These are phyloP conservation scores for Musa troglodytarum DNA, from an alignment of 176 grass and related monocot genomes.

Conservation along the genomic window DNA sequence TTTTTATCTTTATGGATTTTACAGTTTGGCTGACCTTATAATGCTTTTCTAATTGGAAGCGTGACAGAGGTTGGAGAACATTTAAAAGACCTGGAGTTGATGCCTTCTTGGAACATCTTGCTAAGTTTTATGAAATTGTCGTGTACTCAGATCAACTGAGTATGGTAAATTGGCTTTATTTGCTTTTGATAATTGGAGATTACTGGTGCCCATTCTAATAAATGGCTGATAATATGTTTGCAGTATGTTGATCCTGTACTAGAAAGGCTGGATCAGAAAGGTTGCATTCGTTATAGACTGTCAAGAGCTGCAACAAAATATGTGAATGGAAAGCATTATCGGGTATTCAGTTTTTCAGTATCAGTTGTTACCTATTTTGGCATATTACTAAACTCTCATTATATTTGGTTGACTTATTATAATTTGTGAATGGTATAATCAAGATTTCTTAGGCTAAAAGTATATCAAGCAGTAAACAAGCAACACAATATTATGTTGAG, in stretches of 20 bases:
- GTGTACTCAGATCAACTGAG: conserved; percentile 79
- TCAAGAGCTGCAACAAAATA: conserved; percentile 89
- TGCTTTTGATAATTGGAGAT: conserved; percentile 10
- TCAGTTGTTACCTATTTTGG: neutral
- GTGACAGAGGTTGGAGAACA: conserved; percentile 92
- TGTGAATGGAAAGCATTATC: conserved; percentile 78
- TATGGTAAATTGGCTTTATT: conserved; percentile 55
- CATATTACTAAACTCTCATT: neutral
- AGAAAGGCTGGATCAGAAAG: conserved; percentile 66
- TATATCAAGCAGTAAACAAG: neutral
- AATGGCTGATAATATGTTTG: conserved; percentile 24
- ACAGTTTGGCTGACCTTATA: neutral
- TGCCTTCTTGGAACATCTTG: conserved; percentile 73
- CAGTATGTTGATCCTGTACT: conserved; percentile 89
- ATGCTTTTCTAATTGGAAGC: conserved; percentile 29
- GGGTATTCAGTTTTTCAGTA: conserved; percentile 33
- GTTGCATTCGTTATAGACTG: conserved; percentile 46
- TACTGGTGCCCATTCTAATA: conserved; percentile 5
- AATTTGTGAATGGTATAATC: neutral
- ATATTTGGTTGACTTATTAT: neutral
- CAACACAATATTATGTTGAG: too few relatives aligned
- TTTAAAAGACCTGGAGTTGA: conserved; percentile 97
- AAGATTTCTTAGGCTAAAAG: neutral
- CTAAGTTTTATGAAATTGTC: conserved; percentile 72
- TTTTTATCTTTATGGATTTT: too few relatives aligned